Base-by-base conservation (phyloP, 805 yeast genomes). In the Hemisphaericaspora nanyangensis region DNA sequence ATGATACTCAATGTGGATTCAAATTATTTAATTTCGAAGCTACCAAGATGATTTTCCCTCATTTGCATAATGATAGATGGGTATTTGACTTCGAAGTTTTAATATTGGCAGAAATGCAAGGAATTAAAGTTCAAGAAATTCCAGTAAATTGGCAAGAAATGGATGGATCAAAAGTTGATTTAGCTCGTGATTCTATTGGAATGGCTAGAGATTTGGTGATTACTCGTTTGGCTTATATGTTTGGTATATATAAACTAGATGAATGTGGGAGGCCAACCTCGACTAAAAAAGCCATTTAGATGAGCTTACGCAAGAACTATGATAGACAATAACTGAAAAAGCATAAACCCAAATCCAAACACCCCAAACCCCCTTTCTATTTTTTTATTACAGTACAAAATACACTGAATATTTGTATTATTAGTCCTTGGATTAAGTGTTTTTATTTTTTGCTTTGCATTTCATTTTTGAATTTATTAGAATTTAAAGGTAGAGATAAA, bases 1-100 rank as follows among this genome's bases (percentile, higher is more conserved):
- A 83, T 44, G 99, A 93, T 61, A 93, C 99, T 8, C 99, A 93
- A 67, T 93, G 99, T 67, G 99, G 99, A 2, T 93, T 93, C 68
- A 93, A 93, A 61, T 65, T 93, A 60, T 93, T 91, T 62, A 86
- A 91, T 49, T 76, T 80, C 44, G 65, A 71, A 7, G 83, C 96
- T 0, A 75, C 82, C 17, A 54, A 51, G 13, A 52, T 53, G 38
- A 85, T 93, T 31, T 88, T 89, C 60, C 96, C 97, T 2, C 80
- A 76, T 48, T 77, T 93, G 85, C 97, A 91, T 60, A 91, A 95
- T 8, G 99, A 93, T 61, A 82, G 98, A 37, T 93, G 99, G 99
- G 93, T 93, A 27, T 93, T 93, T 62, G 99, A 93, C 56, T 97
- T 93, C 24, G 99, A 93, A 65, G 77, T 91, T 12, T 69, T 93